Percentiles rank a stretch among this genome's conserved stretches.
Conservation (phyloP, 2,329 filamentous ascomycete species). For the Sclerotinia subarctica region DNA sequence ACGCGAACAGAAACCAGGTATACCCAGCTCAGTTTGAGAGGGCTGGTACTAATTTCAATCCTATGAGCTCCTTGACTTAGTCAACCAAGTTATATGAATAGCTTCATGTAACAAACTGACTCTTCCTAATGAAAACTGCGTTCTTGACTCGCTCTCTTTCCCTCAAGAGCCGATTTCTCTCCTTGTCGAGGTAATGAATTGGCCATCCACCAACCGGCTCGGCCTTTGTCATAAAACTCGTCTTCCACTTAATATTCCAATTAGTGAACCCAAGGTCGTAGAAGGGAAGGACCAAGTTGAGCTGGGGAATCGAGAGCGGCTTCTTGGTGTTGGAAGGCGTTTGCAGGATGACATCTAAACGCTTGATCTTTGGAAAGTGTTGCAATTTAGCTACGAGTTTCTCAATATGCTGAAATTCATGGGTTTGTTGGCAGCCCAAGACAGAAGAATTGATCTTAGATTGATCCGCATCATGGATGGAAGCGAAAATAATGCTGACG, state of each 20-base stretch:
- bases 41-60: not conserved
- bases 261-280: conserved; percentile 30
- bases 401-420: conserved; percentile 14
- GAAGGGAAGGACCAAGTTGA: conserved; percentile 31
- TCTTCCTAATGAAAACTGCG: conserved; percentile 8
- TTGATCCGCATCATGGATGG: not conserved
- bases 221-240: conserved; percentile 22
- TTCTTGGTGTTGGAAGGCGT: conserved; percentile 15
- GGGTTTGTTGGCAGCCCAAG: not conserved
- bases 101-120: conserved; percentile 5
- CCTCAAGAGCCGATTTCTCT: conserved; percentile 11
- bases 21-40: not conserved
- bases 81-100: not conserved
- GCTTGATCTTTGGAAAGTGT: not conserved
- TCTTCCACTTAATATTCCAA: conserved; percentile 30
- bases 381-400: conserved; percentile 15
- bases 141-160: conserved; percentile 15
- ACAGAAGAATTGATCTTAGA: not conserved
- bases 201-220: conserved; percentile 20
- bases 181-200: conserved; percentile 18
- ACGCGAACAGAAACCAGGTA: not conserved
- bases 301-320: conserved; percentile 22
- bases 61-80: not conserved
- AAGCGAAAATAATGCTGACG: conserved; percentile 26
- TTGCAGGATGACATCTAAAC: conserved; percentile 12